Evolutionary conservation across 208 protist species (phyloP).

Genomic region (Balamuthia mandrillaris): DNA sequence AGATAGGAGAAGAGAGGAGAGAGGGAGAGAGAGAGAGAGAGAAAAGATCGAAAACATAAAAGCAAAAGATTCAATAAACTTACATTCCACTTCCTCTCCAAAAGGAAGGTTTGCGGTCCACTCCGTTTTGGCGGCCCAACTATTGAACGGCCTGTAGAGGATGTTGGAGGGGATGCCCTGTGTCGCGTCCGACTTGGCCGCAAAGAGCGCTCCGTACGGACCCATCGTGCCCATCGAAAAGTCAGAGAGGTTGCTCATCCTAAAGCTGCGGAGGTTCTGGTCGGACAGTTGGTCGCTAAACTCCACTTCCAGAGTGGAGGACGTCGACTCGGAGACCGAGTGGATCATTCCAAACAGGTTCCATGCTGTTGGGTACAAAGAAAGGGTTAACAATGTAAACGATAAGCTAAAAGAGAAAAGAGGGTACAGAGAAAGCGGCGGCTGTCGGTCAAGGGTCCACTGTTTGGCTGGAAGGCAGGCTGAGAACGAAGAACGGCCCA

Average conservation of each 20-base stretch:
- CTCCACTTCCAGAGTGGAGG: neutral
- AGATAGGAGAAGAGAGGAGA: neutral
- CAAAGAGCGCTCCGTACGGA: neutral
- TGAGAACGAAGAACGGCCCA: no score
- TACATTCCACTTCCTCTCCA: neutral
- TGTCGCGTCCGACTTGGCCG: neutral
- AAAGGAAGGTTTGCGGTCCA: neutral
- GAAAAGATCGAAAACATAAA: no score
- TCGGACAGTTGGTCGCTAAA: neutral
- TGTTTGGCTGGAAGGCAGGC: conserved; percentile 16
- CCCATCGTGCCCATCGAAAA: conserved; percentile 1
- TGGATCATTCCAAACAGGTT: neutral
- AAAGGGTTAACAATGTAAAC: neutral
- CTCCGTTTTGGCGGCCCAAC: neutral
- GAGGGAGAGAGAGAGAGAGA: neutral
- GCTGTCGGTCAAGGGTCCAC: neutral
- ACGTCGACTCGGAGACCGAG: neutral
- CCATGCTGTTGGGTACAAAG: neutral
- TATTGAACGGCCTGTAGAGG: neutral
- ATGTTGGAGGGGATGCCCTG: neutral
- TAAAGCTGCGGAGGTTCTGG: conserved; percentile 26
- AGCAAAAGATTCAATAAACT: no score
- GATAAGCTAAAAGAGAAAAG: neutral
- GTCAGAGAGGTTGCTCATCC: conserved; percentile 12
- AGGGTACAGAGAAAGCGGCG: neutral